Evolutionary conservation across 345 rosid genomes (phyloP).

Genomic region (Bruguiera parviflora): DNA sequence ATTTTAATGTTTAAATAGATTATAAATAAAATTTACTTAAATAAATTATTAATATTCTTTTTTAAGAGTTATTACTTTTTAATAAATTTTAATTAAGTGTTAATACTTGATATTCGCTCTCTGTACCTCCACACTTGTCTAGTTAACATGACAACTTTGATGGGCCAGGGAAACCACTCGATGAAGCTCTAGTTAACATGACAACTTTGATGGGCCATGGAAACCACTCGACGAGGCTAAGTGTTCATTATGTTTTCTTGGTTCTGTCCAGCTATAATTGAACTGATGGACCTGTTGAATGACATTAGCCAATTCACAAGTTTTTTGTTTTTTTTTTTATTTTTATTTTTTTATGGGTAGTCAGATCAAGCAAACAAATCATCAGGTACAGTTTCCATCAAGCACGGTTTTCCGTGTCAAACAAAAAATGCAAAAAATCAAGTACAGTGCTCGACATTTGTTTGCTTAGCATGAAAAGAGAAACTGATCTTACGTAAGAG

Average conservation of each 20-base stretch:
- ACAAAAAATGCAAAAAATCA: constrained; percentile 2
- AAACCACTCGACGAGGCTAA: not conserved
- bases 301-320: not conserved
- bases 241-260: not conserved
- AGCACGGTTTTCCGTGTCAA: constrained; percentile 2
- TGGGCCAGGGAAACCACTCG: not conserved
- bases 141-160: not conserved
- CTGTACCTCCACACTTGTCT: not conserved
- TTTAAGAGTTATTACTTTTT: too few relatives aligned
- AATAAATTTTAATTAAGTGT: too few relatives aligned
- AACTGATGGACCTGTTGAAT: not conserved
- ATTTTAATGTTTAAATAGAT: too few relatives aligned
- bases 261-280: constrained; percentile 1
- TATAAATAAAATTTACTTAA: too few relatives aligned
- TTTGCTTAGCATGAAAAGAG: not conserved
- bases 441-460: not conserved
- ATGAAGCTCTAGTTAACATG: not conserved
- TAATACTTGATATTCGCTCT: too few relatives aligned
- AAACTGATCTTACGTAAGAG: not conserved
- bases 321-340: too few relatives aligned
- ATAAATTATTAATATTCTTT: too few relatives aligned
- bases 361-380: not conserved
- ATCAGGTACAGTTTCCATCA: constrained; percentile 14
- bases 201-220: constrained; percentile 4
- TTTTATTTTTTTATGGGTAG: not conserved